phyloP scores from a whole-genome alignment of 257 asterid genomes.

The Solanum sparsipilum region DNA sequence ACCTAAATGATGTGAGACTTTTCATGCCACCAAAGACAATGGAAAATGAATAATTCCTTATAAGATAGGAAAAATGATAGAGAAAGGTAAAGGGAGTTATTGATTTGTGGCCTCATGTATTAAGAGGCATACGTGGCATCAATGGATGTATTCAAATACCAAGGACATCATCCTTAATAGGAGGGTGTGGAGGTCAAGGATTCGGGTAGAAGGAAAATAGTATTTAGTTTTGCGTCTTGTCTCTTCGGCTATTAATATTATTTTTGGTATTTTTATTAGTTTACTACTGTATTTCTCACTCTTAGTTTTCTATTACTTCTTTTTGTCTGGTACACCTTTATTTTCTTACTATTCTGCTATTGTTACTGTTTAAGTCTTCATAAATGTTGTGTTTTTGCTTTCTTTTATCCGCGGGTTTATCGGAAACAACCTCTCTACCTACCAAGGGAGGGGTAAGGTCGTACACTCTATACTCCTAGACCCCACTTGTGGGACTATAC shows the following conservation, averaged over 20 bases:
- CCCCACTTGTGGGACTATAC: not conserved
- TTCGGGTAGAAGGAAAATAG: not conserved
- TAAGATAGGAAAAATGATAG: not conserved
- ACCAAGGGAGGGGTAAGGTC: not conserved
- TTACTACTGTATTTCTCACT: not conserved
- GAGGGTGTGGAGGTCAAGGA: not conserved
- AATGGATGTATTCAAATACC: not conserved
- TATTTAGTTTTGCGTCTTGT: not conserved
- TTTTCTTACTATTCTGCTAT: not conserved
- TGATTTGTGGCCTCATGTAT: not conserved
- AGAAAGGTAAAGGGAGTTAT: not conserved
- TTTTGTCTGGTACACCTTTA: not conserved
- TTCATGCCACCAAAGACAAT: not conserved
- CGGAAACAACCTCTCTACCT: not conserved
- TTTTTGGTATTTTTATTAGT: not conserved
- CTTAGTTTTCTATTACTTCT: not conserved
- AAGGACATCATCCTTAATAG: not conserved
- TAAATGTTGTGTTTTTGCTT: not conserved
- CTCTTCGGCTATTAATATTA: not conserved
- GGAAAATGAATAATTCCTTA: not conserved
- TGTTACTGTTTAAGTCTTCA: not conserved
- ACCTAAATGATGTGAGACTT: not conserved
- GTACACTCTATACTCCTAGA: not conserved
- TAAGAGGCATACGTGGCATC: not conserved
- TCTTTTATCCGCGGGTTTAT: not conserved